Percentiles rank a stretch among this genome's conserved stretches.
Conservation (phyloP, 1,139 yeast species). For the Taiozyma sp. region DNA sequence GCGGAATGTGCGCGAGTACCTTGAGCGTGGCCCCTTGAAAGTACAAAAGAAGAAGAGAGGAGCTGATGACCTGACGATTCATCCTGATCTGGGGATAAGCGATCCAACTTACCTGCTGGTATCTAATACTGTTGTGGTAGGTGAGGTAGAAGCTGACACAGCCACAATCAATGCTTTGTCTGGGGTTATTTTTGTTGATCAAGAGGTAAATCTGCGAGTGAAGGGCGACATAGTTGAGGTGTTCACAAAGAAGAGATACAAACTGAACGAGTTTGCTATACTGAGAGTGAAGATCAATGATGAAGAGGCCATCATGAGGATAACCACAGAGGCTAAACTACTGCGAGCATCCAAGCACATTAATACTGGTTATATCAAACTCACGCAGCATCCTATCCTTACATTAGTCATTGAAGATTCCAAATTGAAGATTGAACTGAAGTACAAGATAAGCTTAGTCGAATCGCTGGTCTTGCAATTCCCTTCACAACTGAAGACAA, state of each 20-base stretch:
- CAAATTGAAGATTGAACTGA: conserved; percentile 1
- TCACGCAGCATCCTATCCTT: conserved; percentile 4
- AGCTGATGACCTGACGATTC: background rate
- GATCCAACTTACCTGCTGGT: background rate
- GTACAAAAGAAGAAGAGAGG: background rate
- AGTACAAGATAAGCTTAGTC: conserved; percentile 6
- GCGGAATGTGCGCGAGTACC: background rate
- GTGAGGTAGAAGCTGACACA: background rate
- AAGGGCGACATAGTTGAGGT: conserved; percentile 1
- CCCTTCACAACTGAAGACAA: background rate
- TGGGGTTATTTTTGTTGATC: conserved; percentile 1
- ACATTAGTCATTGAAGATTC: background rate
- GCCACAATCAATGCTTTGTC: background rate
- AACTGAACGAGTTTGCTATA: conserved; percentile 6
- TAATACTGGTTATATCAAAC: background rate
- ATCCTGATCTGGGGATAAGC: background rate
- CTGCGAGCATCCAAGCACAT: conserved; percentile 1
- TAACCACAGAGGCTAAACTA: conserved; percentile 1
- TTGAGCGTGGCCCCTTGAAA: background rate
- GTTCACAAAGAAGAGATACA: conserved; percentile 11
- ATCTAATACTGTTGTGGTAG: background rate
- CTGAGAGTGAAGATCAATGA: conserved; percentile 1
- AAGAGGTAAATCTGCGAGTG: conserved; percentile 3
- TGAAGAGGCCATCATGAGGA: background rate
- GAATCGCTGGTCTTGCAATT: conserved; percentile 9